These are phyloP conservation scores for Curvularia hawaiiensis DNA, from an alignment of 2,329 filamentous ascomycete genomes.

Conservation along the genomic window DNA sequence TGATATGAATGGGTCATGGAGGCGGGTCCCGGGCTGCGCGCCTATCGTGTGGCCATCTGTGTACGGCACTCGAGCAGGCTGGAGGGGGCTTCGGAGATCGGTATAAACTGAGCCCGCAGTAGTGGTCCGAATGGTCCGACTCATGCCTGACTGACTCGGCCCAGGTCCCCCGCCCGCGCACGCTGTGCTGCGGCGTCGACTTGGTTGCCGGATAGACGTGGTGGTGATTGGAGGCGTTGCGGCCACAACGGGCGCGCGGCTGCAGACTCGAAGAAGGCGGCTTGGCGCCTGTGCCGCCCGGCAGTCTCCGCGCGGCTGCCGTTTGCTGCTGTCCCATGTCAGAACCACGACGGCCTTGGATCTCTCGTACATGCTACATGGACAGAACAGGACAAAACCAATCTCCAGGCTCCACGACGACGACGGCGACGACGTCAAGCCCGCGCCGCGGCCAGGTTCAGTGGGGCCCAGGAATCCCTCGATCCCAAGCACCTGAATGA, in stretches of 20 bases:
- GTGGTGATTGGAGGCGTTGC: background rate
- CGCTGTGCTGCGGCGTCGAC: background rate
- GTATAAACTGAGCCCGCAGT: conserved; percentile 2
- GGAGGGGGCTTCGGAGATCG: background rate
- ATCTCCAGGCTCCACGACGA: background rate
- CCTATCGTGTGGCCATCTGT: background rate
- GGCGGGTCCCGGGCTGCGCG: background rate
- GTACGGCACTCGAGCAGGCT: background rate
- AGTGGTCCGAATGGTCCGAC: conserved; percentile 6
- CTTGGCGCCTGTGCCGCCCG: conserved; percentile 9
- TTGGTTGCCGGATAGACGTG: conserved; percentile 1
- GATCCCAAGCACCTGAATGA: background rate
- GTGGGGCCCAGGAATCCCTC: conserved; percentile 9
- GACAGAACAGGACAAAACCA: background rate
- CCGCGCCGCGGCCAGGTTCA: background rate
- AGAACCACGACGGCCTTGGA: conserved; percentile 4
- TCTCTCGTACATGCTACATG: background rate
- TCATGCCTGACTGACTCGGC: conserved; percentile 3
- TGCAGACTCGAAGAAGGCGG: background rate
- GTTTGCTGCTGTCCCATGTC: background rate
- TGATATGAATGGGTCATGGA: background rate
- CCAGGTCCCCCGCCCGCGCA: background rate
- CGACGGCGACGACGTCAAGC: too few relatives aligned
- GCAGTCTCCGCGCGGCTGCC: conserved; percentile 4
- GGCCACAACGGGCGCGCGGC: background rate